phyloP scores from a whole-genome alignment of 257 asterid species.

The Forsythia suspensa region DNA sequence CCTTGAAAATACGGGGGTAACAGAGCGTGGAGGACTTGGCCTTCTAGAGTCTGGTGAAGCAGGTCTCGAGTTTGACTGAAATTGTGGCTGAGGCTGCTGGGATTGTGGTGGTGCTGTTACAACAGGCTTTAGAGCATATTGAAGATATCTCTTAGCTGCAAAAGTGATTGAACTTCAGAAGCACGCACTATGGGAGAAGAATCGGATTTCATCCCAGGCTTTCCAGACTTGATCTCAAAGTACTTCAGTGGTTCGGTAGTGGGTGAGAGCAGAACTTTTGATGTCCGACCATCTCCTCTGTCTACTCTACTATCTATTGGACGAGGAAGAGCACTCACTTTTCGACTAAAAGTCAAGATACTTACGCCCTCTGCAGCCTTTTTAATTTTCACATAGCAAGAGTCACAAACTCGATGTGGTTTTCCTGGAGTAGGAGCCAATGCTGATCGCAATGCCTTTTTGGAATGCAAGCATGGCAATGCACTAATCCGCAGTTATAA shows the following conservation, averaged over 20 bases:
- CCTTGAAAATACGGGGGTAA: constrained; percentile 72
- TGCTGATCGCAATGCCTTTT: constrained; percentile 79
- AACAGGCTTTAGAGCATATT: constrained; percentile 69
- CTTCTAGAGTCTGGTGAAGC: constrained; percentile 83
- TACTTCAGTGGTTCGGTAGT: constrained; percentile 74
- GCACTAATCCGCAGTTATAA: constrained; percentile 55
- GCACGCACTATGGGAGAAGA: constrained; percentile 60
- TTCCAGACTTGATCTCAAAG: constrained; percentile 66
- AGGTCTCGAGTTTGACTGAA: constrained; percentile 68
- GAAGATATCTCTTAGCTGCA: constrained; percentile 84
- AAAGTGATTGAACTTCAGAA: constrained; percentile 85
- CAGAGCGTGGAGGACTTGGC: constrained; percentile 84
- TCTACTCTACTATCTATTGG: constrained; percentile 45
- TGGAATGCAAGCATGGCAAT: constrained; percentile 85
- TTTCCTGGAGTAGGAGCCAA: constrained; percentile 92
- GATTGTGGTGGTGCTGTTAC: constrained; percentile 37
- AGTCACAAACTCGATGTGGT: constrained; percentile 91
- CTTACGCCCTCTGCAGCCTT: constrained; percentile 59
- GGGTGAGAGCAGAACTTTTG: constrained; percentile 67
- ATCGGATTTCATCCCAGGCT: constrained; percentile 44
- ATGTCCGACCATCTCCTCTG: constrained; percentile 43
- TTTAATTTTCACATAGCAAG: constrained; percentile 65
- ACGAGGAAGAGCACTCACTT: constrained; percentile 43
- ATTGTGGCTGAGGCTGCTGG: constrained; percentile 35
- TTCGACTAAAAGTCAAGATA: constrained; percentile 36